A percentile compares a stretch with the other conserved stretches of the same genome.
Evolutionary conservation across 257 asterid genomes (phyloP).

Genomic region (Solanum sparsipilum): DNA sequence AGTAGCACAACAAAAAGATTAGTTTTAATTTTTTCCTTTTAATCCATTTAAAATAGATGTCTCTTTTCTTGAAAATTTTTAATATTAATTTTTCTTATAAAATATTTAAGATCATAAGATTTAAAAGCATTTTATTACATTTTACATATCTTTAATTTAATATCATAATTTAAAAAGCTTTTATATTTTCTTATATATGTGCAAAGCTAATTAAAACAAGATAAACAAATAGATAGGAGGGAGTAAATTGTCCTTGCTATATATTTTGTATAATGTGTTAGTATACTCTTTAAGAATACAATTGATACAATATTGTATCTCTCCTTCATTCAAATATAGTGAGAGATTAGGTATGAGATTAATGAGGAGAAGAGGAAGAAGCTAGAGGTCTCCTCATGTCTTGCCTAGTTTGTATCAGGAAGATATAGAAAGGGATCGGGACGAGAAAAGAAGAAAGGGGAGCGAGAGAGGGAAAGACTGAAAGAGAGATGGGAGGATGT

Average conservation of each 20-base stretch:
- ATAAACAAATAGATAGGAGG: background rate
- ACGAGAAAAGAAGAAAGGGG: too few relatives aligned
- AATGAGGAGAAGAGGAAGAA: background rate
- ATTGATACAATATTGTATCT: background rate
- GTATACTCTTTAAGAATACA: background rate
- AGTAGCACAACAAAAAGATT: background rate
- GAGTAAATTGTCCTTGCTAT: background rate
- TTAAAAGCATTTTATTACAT: too few relatives aligned
- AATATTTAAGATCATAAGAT: too few relatives aligned
- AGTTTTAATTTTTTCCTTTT: background rate
- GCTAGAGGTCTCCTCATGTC: background rate
- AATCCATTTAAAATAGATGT: background rate
- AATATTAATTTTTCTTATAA: too few relatives aligned
- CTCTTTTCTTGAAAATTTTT: background rate
- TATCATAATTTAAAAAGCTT: too few relatives aligned
- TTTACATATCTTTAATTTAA: too few relatives aligned
- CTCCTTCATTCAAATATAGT: background rate
- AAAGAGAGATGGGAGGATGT: background rate
- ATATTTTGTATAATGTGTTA: background rate
- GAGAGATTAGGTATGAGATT: background rate
- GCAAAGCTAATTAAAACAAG: background rate
- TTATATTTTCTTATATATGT: background rate
- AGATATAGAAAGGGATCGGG: background rate
- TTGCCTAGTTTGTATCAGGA: background rate
- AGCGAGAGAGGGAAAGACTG: too few relatives aligned